Percentiles rank a stretch among this genome's conserved stretches.
Evolutionary conservation across 2,329 filamentous ascomycete species (phyloP).

Genomic region (Aureobasidium zeae): DNA sequence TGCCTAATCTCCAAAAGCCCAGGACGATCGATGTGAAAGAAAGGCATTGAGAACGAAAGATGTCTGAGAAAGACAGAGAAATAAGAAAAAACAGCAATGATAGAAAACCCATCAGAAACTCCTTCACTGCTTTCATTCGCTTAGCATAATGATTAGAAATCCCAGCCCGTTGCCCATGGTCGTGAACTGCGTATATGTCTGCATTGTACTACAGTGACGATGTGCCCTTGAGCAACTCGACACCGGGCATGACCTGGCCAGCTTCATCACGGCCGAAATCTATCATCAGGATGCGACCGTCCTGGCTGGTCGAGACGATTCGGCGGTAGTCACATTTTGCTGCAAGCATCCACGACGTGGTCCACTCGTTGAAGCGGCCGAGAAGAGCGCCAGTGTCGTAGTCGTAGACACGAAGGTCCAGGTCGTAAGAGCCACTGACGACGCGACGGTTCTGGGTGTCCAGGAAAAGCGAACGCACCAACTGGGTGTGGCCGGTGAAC

Average conservation of each 20-base stretch:
- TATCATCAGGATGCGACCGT: slow-evolving; percentile 83
- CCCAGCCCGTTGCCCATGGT: background rate
- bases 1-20: too few species aligned
- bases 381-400: slow-evolving; percentile 69
- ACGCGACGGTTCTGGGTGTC: slow-evolving; percentile 79
- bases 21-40: too few species aligned
- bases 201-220: too few species aligned
- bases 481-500: slow-evolving; percentile 70
- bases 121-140: too few species aligned
- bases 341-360: slow-evolving; percentile 90
- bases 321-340: slow-evolving; percentile 93
- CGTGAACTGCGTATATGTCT: too few species aligned
- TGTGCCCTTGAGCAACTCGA: slow-evolving; percentile 15
- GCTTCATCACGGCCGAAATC: slow-evolving; percentile 59
- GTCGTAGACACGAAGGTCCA: slow-evolving; percentile 90
- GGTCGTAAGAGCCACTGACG: slow-evolving; percentile 88
- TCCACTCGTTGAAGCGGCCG: slow-evolving; percentile 87
- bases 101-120: too few species aligned
- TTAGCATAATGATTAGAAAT: too few species aligned
- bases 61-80: background rate
- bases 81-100: too few species aligned
- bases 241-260: slow-evolving; percentile 20
- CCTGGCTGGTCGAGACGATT: slow-evolving; percentile 90
- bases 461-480: slow-evolving; percentile 85
- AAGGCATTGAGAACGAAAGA: background rate